Percentiles rank a stretch among this genome's conserved stretches.
phyloP scores from a whole-genome alignment of 805 yeast genomes.

The Saccharomycopsis selenospora region DNA sequence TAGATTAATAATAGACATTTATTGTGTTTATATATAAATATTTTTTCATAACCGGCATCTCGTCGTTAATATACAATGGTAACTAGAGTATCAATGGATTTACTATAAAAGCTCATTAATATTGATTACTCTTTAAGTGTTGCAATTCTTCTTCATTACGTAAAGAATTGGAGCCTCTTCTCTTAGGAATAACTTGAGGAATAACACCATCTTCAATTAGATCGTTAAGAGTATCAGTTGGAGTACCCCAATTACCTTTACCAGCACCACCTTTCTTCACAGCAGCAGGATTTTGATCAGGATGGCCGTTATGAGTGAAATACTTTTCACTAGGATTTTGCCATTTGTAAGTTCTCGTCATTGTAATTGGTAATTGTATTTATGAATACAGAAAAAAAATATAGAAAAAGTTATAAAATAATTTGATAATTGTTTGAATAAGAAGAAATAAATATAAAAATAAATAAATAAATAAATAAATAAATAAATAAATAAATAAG shows the following conservation, averaged over 20 bases:
- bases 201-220: constrained; percentile 53
- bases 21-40: no score
- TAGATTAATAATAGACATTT: no score
- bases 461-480: no score
- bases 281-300: constrained; percentile 63
- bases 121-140: neutral
- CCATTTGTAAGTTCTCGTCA: constrained; percentile 82
- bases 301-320: constrained; percentile 72
- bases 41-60: no score
- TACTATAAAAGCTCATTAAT: no score
- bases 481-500: no score
- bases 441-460: no score
- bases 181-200: constrained; percentile 38
- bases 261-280: constrained; percentile 84
- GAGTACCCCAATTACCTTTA: constrained; percentile 78
- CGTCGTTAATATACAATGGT: no score
- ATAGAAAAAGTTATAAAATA: no score
- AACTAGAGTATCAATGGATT: no score
- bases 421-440: no score
- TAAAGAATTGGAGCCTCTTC: constrained; percentile 46
- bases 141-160: constrained; percentile 36
- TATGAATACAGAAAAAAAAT: no score
- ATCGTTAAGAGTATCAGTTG: constrained; percentile 70
- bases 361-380: constrained; percentile 26
- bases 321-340: constrained; percentile 54